phyloP scores from a whole-genome alignment of 192 early-diverging fungal genomes.

The Mortierella hygrophila region DNA sequence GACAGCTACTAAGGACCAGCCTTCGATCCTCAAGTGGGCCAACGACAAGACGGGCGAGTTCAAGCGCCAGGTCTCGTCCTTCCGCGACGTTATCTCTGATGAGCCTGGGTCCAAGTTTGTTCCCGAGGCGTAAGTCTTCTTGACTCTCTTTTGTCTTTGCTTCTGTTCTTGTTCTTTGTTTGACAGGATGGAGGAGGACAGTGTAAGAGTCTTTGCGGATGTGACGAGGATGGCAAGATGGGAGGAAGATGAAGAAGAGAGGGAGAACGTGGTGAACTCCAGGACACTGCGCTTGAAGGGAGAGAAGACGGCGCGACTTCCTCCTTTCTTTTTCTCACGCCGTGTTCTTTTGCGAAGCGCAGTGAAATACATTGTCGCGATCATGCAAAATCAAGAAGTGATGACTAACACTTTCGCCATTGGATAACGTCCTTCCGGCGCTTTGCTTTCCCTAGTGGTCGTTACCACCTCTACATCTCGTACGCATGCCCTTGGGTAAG shows the following conservation, averaged over 20 bases:
- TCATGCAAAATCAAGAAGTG: not conserved
- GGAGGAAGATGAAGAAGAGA: no score
- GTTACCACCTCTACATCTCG: slow-evolving; percentile 48
- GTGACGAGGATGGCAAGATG: no score
- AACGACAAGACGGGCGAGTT: slow-evolving; percentile 82
- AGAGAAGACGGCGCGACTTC: no score
- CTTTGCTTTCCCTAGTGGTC: slow-evolving; percentile 24
- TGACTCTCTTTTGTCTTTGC: no score
- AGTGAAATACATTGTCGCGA: not conserved
- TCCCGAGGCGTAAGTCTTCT: slow-evolving; percentile 71
- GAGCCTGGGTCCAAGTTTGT: slow-evolving; percentile 73
- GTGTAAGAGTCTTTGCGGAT: no score
- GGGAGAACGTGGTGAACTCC: no score
- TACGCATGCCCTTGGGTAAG: slow-evolving; percentile 48
- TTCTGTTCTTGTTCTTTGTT: no score
- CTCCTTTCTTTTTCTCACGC: not conserved
- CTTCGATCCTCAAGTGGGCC: slow-evolving; percentile 73
- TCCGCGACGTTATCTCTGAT: slow-evolving; percentile 71
- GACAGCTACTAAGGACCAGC: slow-evolving; percentile 18
- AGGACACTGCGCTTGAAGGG: no score
- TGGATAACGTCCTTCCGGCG: no score
- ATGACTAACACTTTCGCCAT: slow-evolving; percentile 2
- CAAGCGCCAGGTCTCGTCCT: slow-evolving; percentile 78
- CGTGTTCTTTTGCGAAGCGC: not conserved
- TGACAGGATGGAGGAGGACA: no score